phyloP scores from a whole-genome alignment of 2,329 filamentous ascomycete species.

The Fusarium chlamydosporum region DNA sequence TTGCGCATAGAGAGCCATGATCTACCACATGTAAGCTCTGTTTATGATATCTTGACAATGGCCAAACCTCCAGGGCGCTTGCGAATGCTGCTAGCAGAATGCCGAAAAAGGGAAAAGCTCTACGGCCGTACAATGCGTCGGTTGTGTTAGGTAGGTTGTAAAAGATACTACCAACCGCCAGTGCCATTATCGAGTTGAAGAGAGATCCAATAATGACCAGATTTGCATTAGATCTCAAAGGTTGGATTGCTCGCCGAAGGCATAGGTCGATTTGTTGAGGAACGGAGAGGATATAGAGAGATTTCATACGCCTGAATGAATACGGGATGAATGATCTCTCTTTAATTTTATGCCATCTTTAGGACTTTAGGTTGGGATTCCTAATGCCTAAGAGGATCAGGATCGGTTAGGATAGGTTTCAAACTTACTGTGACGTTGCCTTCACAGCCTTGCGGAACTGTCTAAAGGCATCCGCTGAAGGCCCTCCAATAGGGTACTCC shows the following conservation, averaged over 20 bases:
- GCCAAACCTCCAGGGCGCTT: constrained; percentile 50
- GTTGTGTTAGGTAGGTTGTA: constrained; percentile 61
- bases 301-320: neutral
- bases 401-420: too few relatives aligned
- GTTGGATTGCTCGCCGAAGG: neutral
- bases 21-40: neutral
- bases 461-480: neutral
- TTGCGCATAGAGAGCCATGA: constrained; percentile 49
- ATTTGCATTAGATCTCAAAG: neutral
- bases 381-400: too few relatives aligned
- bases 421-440: neutral
- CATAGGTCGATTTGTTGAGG: neutral
- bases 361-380: neutral
- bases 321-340: too few relatives aligned
- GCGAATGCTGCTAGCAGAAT: constrained; percentile 65
- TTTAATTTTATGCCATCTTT: too few relatives aligned
- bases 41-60: fast-evolving
- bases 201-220: constrained; percentile 18
- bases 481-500: neutral
- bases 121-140: constrained; percentile 61
- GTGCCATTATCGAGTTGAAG: constrained; percentile 63
- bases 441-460: neutral
- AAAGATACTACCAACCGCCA: constrained; percentile 68
- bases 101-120: constrained; percentile 65
- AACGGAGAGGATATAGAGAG: neutral